Evolutionary conservation across 768 basidiomycete species (phyloP), one percentile per base, ranked within the genome.

Genomic region (Pholiota conissans): DNA sequence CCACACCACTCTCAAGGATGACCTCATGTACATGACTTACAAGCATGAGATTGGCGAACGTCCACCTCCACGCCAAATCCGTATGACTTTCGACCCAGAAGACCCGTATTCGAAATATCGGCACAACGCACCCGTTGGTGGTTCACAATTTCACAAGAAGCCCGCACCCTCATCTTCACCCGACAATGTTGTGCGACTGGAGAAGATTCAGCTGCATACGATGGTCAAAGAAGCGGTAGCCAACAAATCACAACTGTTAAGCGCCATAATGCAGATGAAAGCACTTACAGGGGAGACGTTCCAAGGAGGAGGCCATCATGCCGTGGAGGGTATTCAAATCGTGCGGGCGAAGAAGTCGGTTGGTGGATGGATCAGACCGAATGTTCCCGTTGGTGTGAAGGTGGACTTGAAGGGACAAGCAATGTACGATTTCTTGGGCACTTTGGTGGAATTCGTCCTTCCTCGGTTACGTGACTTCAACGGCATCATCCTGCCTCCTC

Each of bases 21-120:
- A 98, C 75, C 79, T 95, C 64, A 85, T 98, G 83, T 99, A 99
- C 81, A 88, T 98, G 82, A 90, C 89, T 52, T 97, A 98, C 77
- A 76, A 82, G 49, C 96, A 98, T 73, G 80, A 86, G 64, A 73
- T 77, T 58, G 76, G 71, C n/a, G 73, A 80, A 5, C 81, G 79
- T 46, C 80, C 82, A 11, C 74, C 79, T 10, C 78, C 79, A 8
- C 82, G 85, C 58, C 72, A 79, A 51, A 85, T 86, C 58, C 84
- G 86, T 50, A 83, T 86, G 60, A 83, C 76, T 16, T 91, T 84
- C 75, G 87, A 94, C 77, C 87, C 89, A 4, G 65, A 79, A 29
- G 83, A 94, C 68, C 93, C 95, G 0, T 97, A 95, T 77, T 79
- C 87, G 32, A 86, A 87, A 73, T 83, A 90, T 73, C 82, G 95